These are phyloP conservation scores for Geotrichum australiense DNA, from an alignment of 1,139 yeast species.

Conservation along the genomic window DNA sequence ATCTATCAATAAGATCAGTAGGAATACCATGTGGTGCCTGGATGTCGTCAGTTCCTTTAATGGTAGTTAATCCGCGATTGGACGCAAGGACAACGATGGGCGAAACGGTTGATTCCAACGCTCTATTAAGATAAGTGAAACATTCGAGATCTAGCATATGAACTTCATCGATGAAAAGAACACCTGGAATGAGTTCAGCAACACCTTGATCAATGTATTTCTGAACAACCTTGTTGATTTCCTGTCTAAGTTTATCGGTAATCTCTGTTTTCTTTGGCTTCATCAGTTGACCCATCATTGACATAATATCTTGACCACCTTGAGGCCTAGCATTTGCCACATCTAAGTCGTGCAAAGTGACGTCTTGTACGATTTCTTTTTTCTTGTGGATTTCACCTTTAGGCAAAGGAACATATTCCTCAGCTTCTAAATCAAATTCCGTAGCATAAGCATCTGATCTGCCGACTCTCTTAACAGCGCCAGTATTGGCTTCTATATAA, in stretches of 20 bases:
- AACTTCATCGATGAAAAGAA: conserved; percentile 92
- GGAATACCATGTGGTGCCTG: conserved; percentile 96
- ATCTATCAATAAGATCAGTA: conserved; percentile 84
- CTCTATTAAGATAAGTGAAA: conserved; percentile 88
- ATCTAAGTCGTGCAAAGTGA: conserved; percentile 91
- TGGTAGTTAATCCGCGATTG: conserved; percentile 86
- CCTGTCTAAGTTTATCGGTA: conserved; percentile 87
- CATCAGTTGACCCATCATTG: conserved; percentile 97
- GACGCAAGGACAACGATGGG: conserved; percentile 95
- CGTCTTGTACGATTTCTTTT: conserved; percentile 97
- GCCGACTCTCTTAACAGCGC: conserved; percentile 96
- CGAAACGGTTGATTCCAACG: conserved; percentile 84
- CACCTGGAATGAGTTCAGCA: conserved; percentile 98
- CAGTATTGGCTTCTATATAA: conserved; percentile 95
- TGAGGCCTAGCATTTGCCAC: conserved; percentile 96
- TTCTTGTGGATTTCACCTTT: conserved; percentile 98
- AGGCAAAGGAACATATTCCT: conserved; percentile 96
- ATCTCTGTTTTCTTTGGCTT: conserved; percentile 98
- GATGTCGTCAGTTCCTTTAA: conserved; percentile 85
- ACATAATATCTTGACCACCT: conserved; percentile 96
- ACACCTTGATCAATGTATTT: conserved; percentile 97
- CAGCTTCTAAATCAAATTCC: conserved; percentile 96
- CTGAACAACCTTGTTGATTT: conserved; percentile 92
- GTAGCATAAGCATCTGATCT: conserved; percentile 98
- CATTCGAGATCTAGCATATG: conserved; percentile 96